These are phyloP conservation scores for Podaxis mareebaensis DNA, from an alignment of 768 basidiomycete species.

Conservation along the genomic window DNA sequence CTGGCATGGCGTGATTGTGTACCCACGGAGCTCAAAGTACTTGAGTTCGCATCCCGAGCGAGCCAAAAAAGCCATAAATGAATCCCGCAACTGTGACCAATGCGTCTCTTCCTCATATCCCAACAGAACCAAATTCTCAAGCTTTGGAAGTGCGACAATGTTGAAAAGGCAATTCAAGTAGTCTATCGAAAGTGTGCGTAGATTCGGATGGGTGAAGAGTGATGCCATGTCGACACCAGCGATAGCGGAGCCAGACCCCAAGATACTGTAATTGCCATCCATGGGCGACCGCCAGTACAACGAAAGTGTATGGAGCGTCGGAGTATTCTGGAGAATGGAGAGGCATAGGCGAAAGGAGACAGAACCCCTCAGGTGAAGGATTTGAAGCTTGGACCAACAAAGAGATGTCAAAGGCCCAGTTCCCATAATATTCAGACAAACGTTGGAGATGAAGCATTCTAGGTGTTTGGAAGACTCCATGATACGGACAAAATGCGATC, in stretches of 20 bases:
- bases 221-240: background rate
- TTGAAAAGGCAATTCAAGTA: background rate
- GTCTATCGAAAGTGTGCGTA: background rate
- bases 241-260: background rate
- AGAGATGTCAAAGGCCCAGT: background rate
- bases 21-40: background rate
- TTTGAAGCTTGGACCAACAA: background rate
- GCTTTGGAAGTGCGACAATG: background rate
- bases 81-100: background rate
- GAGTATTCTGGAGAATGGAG: background rate
- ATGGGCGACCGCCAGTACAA: background rate
- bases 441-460: background rate
- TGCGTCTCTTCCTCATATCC: background rate
- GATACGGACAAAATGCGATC: too few relatives aligned
- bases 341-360: background rate
- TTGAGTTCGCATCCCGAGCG: background rate
- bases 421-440: background rate
- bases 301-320: background rate
- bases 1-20: background rate
- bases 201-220: background rate
- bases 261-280: background rate
- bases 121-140: background rate
- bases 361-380: background rate
- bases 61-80: background rate
- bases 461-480: background rate